These are phyloP conservation scores for Fulvia fulva DNA, from an alignment of 2,329 filamentous ascomycete genomes.

Conservation along the genomic window DNA sequence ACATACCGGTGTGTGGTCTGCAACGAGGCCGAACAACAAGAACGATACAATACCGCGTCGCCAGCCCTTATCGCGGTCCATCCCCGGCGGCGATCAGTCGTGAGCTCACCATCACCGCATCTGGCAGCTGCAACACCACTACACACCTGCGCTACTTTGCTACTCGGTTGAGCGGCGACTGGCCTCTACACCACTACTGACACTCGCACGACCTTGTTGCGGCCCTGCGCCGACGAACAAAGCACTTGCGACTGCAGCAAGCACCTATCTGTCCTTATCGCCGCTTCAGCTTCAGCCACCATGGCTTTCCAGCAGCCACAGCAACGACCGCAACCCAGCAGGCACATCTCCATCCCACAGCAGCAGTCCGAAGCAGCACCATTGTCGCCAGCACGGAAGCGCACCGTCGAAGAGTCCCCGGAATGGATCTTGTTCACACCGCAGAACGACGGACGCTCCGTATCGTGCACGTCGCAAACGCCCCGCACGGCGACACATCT, in stretches of 20 bases:
- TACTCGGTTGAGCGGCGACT: conserved; percentile 1
- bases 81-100: conserved; percentile 11
- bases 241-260: not conserved
- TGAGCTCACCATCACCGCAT: conserved; percentile 9
- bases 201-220: not conserved
- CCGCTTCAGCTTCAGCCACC: conserved; percentile 1
- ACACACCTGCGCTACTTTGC: not conserved
- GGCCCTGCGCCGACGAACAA: not conserved
- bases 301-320: conserved; percentile 26
- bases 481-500: conserved; percentile 65
- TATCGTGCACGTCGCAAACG: conserved; percentile 65
- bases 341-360: conserved; percentile 18
- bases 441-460: conserved; percentile 56
- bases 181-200: not conserved
- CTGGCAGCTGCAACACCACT: conserved; percentile 1
- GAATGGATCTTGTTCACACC: conserved; percentile 94
- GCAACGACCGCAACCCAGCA: conserved; percentile 17
- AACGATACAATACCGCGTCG: not conserved
- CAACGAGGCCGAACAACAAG: not conserved
- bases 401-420: conserved; percentile 65
- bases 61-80: conserved; percentile 6
- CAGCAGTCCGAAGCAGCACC: conserved; percentile 17
- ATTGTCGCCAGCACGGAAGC: conserved; percentile 39
- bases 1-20: not conserved
- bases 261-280: conserved; percentile 9